phyloP scores from a whole-genome alignment of 2,329 filamentous ascomycete genomes.

The Paecilomyces dactylethromorphus region DNA sequence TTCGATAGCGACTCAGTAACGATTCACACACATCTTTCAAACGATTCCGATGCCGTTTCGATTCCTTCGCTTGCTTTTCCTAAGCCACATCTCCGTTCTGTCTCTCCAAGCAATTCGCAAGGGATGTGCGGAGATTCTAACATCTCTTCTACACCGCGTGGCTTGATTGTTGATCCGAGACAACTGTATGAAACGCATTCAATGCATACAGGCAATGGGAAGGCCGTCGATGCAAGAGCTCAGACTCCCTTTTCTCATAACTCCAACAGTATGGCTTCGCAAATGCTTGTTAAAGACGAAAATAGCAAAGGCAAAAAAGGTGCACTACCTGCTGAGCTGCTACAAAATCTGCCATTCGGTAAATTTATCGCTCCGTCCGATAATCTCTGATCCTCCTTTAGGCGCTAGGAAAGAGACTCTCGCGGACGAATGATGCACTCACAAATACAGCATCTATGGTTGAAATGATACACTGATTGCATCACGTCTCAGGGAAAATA shows the following conservation, averaged over 20 bases:
- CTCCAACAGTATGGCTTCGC: not conserved
- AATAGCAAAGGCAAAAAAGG: not conserved
- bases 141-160: not conserved
- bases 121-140: not conserved
- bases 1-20: not conserved
- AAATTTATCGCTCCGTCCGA: not conserved
- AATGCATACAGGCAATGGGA: not conserved
- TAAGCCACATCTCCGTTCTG: not conserved
- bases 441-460: no score
- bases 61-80: not conserved
- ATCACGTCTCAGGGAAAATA: no score
- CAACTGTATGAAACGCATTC: not conserved
- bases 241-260: not conserved
- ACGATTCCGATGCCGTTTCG: not conserved
- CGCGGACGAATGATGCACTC: no score
- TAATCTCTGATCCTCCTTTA: not conserved
- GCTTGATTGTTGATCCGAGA: not conserved
- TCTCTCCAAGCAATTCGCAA: not conserved
- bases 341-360: not conserved
- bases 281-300: not conserved
- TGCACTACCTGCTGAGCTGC: not conserved
- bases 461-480: no score
- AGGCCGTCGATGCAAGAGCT: not conserved
- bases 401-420: not conserved
- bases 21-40: not conserved